These are phyloP conservation scores for Collybiopsis confluens DNA, from an alignment of 768 basidiomycete species.

Conservation along the genomic window DNA sequence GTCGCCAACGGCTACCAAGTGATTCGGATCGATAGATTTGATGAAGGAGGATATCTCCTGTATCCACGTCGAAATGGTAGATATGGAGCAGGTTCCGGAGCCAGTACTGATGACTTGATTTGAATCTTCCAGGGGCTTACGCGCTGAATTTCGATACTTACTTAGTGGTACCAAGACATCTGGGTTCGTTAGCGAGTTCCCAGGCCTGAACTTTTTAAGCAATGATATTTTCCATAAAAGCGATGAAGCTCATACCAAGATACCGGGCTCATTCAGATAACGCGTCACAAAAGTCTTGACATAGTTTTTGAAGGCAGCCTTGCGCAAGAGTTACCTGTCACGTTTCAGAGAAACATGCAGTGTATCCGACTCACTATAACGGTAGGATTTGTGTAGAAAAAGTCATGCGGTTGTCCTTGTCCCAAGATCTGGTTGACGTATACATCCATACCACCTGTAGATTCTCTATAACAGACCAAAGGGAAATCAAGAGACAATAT, in stretches of 20 bases:
- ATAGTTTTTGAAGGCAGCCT: constrained; percentile 50
- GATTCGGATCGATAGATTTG: constrained; percentile 62
- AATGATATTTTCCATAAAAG: not conserved
- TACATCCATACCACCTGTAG: constrained; percentile 59
- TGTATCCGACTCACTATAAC: constrained; percentile 38
- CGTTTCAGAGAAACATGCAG: not conserved
- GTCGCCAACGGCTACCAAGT: constrained; percentile 60
- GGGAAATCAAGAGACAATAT: too few relatives aligned
- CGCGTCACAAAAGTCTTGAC: constrained; percentile 43
- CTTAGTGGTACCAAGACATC: constrained; percentile 40
- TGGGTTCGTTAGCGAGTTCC: constrained; percentile 39
- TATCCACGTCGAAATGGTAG: constrained; percentile 53
- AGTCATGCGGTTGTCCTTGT: constrained; percentile 40
- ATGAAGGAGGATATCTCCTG: constrained; percentile 54
- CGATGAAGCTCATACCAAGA: constrained; percentile 40
- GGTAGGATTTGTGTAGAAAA: constrained; percentile 53
- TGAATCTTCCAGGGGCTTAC: too few relatives aligned
- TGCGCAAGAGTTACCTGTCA: not conserved
- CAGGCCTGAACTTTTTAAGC: constrained; percentile 12
- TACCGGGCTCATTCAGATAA: constrained; percentile 53
- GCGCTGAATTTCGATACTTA: constrained; percentile 21
- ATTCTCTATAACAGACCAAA: too few relatives aligned
- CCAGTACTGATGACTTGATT: constrained; percentile 15
- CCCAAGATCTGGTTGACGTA: constrained; percentile 53
- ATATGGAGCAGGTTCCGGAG: constrained; percentile 43